Evolutionary conservation across 352 stramenopile species (phyloP).

Genomic region (Pythium grandisporangium): DNA sequence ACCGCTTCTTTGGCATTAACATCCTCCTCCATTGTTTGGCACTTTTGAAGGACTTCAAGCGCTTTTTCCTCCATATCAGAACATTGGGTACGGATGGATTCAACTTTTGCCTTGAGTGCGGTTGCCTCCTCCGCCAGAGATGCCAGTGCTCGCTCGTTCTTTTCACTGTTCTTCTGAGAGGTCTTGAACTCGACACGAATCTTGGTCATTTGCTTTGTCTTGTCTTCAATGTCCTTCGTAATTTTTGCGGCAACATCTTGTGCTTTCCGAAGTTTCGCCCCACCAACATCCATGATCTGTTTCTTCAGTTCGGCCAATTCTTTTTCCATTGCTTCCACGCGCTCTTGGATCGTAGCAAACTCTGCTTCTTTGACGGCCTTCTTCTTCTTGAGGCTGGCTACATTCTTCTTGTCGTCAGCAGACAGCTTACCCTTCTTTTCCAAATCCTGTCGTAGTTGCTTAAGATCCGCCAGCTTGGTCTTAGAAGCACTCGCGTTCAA

Average conservation of each 20-base stretch:
- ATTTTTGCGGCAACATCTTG: slow-evolving; percentile 82
- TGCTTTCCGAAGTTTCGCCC: slow-evolving; percentile 91
- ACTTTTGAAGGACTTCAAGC: slow-evolving; percentile 84
- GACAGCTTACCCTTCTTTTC: slow-evolving; percentile 84
- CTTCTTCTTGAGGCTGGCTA: slow-evolving; percentile 72
- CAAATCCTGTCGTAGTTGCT: slow-evolving; percentile 53
- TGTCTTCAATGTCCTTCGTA: slow-evolving; percentile 79
- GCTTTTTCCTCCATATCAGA: slow-evolving; percentile 91
- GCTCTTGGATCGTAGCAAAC: slow-evolving; percentile 55
- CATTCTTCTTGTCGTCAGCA: slow-evolving; percentile 81
- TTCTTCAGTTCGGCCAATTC: slow-evolving; percentile 91
- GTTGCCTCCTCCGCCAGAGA: slow-evolving; percentile 75
- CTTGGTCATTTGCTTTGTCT: slow-evolving; percentile 85
- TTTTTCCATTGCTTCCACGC: slow-evolving; percentile 58
- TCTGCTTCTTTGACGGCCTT: slow-evolving; percentile 87
- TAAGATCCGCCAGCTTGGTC: slow-evolving; percentile 51
- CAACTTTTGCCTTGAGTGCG: slow-evolving; percentile 59
- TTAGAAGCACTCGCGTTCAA: slow-evolving; percentile 72
- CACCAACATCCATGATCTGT: slow-evolving; percentile 93
- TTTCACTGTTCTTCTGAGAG: slow-evolving; percentile 72
- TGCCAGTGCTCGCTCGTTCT: slow-evolving; percentile 48
- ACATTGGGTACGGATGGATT: slow-evolving; percentile 84
- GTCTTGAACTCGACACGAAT: slow-evolving; percentile 79
- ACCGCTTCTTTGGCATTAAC: slow-evolving; percentile 83
- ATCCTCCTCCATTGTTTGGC: slow-evolving; percentile 86